Conservation (phyloP, 2,329 filamentous ascomycete genomes). For the Calonectria hawksworthii region DNA sequence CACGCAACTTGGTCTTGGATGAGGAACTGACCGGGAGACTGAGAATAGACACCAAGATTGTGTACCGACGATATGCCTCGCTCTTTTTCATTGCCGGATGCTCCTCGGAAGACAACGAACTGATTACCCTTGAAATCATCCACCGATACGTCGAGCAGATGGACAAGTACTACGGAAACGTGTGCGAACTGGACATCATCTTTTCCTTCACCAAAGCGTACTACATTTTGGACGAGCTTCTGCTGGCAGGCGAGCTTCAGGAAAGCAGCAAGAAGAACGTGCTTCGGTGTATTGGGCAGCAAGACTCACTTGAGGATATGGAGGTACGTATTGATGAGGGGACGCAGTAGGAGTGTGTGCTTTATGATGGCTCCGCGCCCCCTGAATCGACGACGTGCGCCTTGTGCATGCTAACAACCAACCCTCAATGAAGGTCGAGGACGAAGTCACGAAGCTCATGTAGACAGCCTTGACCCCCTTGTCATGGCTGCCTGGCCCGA, state of each 20-base stretch:
- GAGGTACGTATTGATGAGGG: slow-evolving; percentile 79
- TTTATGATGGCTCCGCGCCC: slow-evolving; percentile 35
- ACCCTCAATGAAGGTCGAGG: slow-evolving; percentile 76
- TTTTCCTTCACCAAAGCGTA: slow-evolving; percentile 99
- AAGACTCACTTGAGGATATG: slow-evolving; percentile 98
- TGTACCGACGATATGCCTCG: slow-evolving; percentile 98
- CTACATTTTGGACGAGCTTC: slow-evolving; percentile 96
- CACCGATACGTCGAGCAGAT: slow-evolving; percentile 99
- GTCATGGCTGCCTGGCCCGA: slow-evolving; percentile 36
- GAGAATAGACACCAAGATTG: slow-evolving; percentile 90
- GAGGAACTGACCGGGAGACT: slow-evolving; percentile 22
- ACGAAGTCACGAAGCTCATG: slow-evolving; percentile 93
- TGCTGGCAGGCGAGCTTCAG: slow-evolving; percentile 96
- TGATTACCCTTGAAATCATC: slow-evolving; percentile 98
- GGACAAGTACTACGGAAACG: slow-evolving; percentile 99
- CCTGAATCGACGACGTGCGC: slow-evolving; percentile 29
- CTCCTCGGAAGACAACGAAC: slow-evolving; percentile 96
- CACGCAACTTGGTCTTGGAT: slow-evolving; percentile 6
- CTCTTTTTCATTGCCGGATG: slow-evolving; percentile 99
- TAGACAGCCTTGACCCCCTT: slow-evolving; percentile 58
- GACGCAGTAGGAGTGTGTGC: slow-evolving; percentile 35
- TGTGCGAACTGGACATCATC: slow-evolving; percentile 99
- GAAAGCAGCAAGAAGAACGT: slow-evolving; percentile 99
- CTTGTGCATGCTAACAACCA: slow-evolving; percentile 48
- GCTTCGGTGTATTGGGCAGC: slow-evolving; percentile 93